Evolutionary conservation across 1,284 basidiomycete species (phyloP), one percentile per base, ranked within the genome.

Genomic region (Tylopilus sp.): DNA sequence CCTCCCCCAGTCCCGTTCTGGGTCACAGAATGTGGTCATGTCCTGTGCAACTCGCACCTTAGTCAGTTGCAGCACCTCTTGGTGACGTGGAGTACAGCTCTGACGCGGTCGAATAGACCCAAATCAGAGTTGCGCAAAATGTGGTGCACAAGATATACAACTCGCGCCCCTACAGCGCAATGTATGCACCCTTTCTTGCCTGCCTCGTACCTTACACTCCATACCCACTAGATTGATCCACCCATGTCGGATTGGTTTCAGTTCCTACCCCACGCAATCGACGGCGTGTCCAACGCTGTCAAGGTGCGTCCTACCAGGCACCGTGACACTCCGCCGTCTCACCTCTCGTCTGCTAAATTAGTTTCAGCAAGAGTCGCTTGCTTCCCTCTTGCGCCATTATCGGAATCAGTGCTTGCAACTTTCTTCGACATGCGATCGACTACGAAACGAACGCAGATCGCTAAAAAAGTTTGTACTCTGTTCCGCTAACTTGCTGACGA

Each of bases 11-110:
- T 86, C 21, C 88, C 89, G 0, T 91, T 91, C 64, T 91, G 88
- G 88, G 72, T 90, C 50, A 89, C 88, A 2, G 86, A 89, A 63
- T 91, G 88, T 57, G 86, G 86, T 0, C 88, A 91, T 72, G 77
- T 90, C 43, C 59, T 91, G 25, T 91, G 88, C 72, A 90, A 91
- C 59, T 75, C 78, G 38, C 89, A 91, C 67, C 78, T 91, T 59
- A 86, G 88, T 90, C 61, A 60, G 84, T 73, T 19, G 28, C 18
- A 13, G 10, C 16, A 4, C 13, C 18, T 8, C 28, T n/a, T 8
- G 10, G 34, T 7, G 28, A 2, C 6, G 2, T 7, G 13, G 11
- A 15, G 25, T 16, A 21, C 4, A 16, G 9, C 18, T 13, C 45
- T 58, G 30, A 58, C 34, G 3, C 15, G 10, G 3, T 34, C 26